Evolutionary conservation across 2,329 filamentous ascomycete genomes (phyloP).

Genomic region (Stenocarpella maydis): DNA sequence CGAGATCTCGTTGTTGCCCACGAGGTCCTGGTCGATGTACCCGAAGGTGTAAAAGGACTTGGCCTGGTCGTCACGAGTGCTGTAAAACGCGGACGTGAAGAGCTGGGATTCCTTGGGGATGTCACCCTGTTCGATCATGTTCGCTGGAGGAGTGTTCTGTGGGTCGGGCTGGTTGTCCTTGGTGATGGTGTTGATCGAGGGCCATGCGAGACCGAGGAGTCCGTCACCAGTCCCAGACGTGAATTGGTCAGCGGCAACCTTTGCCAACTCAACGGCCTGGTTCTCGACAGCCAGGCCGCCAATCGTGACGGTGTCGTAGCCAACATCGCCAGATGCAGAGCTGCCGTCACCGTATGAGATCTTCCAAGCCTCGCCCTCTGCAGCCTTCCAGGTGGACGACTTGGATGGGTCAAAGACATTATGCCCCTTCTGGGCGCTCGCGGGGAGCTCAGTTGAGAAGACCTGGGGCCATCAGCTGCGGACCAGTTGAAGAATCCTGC

Average conservation of each 20-base stretch:
- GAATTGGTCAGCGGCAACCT: slow-evolving; percentile 66
- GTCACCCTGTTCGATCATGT: slow-evolving; percentile 65
- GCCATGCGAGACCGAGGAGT: slow-evolving; percentile 72
- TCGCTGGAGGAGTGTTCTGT: slow-evolving; percentile 71
- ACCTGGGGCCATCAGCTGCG: slow-evolving; percentile 48
- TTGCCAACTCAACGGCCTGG: slow-evolving; percentile 72
- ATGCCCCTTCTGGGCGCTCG: slow-evolving; percentile 52
- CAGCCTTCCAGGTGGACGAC: slow-evolving; percentile 65
- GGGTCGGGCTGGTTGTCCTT: slow-evolving; percentile 51
- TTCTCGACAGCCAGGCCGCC: slow-evolving; percentile 68
- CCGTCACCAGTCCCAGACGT: slow-evolving; percentile 65
- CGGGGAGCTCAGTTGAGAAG: slow-evolving; percentile 60
- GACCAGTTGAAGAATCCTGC: not conserved
- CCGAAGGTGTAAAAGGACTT: slow-evolving; percentile 78
- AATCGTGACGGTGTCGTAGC: slow-evolving; percentile 67
- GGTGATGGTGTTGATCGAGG: slow-evolving; percentile 68
- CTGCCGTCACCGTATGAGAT: slow-evolving; percentile 75
- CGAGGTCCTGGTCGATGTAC: slow-evolving; percentile 70
- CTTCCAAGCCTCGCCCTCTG: slow-evolving; percentile 63
- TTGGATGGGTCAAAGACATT: slow-evolving; percentile 66
- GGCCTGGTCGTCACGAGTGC: slow-evolving; percentile 57
- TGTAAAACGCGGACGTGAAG: slow-evolving; percentile 71
- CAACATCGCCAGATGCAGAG: slow-evolving; percentile 70
- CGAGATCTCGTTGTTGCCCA: slow-evolving; percentile 62
- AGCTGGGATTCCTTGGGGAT: slow-evolving; percentile 60